These are phyloP conservation scores for Heterobasidion parviporum DNA, from an alignment of 1,284 basidiomycete species.

Conservation along the genomic window DNA sequence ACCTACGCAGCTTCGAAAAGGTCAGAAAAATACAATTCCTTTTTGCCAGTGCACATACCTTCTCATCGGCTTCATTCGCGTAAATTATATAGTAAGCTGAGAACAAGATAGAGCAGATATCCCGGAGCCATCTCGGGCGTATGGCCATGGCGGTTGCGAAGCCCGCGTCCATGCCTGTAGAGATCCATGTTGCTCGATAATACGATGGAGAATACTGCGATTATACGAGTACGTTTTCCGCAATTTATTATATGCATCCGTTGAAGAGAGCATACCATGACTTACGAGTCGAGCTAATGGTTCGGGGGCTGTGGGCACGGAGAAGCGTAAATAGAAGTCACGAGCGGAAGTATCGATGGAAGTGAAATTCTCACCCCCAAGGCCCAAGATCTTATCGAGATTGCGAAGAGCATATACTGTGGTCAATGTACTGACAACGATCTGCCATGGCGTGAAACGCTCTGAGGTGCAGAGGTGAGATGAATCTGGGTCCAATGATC, in stretches of 20 bases:
- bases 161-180: slow-evolving; percentile 90
- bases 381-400: slow-evolving; percentile 80
- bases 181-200: slow-evolving; percentile 96
- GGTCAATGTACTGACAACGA: slow-evolving; percentile 82
- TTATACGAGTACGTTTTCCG: not conserved
- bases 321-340: not conserved
- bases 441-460: slow-evolving; percentile 91
- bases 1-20: slow-evolving; percentile 67
- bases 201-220: slow-evolving; percentile 84
- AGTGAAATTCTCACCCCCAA: slow-evolving; percentile 53
- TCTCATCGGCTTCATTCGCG: slow-evolving; percentile 90
- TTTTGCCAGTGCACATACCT: slow-evolving; percentile 41
- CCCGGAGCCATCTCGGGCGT: slow-evolving; percentile 86
- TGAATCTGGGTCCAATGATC: not conserved
- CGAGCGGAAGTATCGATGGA: not conserved
- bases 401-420: slow-evolving; percentile 81
- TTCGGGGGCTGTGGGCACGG: slow-evolving; percentile 67
- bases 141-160: slow-evolving; percentile 94
- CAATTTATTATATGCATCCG: not conserved
- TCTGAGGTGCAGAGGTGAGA: slow-evolving; percentile 31
- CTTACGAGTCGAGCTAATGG: slow-evolving; percentile 81
- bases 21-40: not conserved
- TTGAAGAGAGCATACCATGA: slow-evolving; percentile 1
- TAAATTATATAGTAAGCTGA: slow-evolving; percentile 91
- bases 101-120: slow-evolving; percentile 80